Conservation (phyloP, 1,139 yeast species). For the Candida mesenterica region DNA sequence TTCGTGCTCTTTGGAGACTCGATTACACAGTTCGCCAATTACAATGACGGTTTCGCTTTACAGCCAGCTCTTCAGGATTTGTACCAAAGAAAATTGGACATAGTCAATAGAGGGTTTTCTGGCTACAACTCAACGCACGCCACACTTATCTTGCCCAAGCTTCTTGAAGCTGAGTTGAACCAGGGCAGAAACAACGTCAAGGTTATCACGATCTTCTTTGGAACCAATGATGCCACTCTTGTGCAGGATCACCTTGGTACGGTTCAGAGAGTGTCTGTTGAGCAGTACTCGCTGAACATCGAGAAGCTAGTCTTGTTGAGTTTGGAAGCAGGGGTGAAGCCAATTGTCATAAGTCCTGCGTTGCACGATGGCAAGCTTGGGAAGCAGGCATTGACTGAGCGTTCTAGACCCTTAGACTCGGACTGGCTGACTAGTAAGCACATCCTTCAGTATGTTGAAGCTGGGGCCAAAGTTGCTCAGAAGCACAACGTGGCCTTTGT, state of each 20-base stretch:
- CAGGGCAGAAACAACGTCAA: conserved; percentile 24
- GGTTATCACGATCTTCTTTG: conserved; percentile 63
- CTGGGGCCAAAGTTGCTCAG: conserved; percentile 45
- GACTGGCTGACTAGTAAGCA: conserved; percentile 23
- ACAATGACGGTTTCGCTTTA: conserved; percentile 41
- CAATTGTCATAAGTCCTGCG: conserved; percentile 64
- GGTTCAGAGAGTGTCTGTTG: conserved; percentile 55
- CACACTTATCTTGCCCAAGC: conserved; percentile 40
- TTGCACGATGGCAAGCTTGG: conserved; percentile 42
- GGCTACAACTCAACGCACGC: conserved; percentile 64
- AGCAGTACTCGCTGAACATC: conserved; percentile 48
- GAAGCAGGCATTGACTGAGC: background rate
- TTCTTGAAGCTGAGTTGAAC: conserved; percentile 44
- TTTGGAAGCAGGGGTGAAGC: conserved; percentile 38
- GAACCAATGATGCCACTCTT: conserved; percentile 67
- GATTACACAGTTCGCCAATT: conserved; percentile 54
- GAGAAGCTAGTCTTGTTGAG: conserved; percentile 38
- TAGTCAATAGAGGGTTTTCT: conserved; percentile 58
- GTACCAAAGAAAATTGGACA: conserved; percentile 53
- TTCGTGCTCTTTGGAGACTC: conserved; percentile 70
- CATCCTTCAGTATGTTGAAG: conserved; percentile 50
- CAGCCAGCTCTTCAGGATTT: conserved; percentile 51
- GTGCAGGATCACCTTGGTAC: conserved; percentile 20
- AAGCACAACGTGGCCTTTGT: conserved; percentile 49
- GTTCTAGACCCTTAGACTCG: conserved; percentile 9